These are phyloP conservation scores for Aspergillus homomorphus DNA, from an alignment of 495 filamentous ascomycete species.

Conservation along the genomic window DNA sequence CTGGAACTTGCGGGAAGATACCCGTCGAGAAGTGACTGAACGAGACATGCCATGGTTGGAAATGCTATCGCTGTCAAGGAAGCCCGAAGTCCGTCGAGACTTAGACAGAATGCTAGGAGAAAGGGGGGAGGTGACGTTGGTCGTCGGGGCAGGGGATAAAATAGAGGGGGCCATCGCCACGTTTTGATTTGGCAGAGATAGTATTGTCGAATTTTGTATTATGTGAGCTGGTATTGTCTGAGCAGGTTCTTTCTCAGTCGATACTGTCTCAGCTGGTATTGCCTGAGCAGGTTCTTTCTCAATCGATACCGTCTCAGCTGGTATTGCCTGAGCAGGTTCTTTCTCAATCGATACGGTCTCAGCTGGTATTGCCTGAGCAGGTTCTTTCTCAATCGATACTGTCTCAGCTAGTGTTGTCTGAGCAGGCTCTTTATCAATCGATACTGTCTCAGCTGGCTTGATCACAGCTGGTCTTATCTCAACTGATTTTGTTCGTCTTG, in stretches of 20 bases:
- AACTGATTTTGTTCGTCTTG: no score
- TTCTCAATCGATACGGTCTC: neutral
- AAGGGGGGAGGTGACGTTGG: conserved; percentile 2
- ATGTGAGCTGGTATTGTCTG: neutral
- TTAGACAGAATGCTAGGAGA: conserved; percentile 4
- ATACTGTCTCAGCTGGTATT: no score
- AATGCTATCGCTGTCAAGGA: conserved; percentile 8
- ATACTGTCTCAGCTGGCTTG: no score
- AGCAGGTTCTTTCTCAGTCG: neutral
- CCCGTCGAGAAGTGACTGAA: conserved; percentile 16
- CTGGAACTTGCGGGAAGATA: conserved; percentile 23
- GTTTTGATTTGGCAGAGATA: neutral
- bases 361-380: no score
- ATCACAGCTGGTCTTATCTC: no score
- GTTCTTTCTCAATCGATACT: no score
- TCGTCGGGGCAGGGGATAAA: conserved; percentile 1
- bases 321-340: neutral
- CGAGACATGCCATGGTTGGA: conserved; percentile 11
- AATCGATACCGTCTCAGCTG: neutral
- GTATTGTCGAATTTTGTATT: no score
- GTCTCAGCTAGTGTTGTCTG: neutral
- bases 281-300: neutral
- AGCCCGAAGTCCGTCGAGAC: conserved; percentile 9
- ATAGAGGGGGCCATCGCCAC: conserved; percentile 3
- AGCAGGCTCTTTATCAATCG: neutral